Conservation (phyloP, 768 basidiomycete species). For the Hypholoma fasciculare region DNA sequence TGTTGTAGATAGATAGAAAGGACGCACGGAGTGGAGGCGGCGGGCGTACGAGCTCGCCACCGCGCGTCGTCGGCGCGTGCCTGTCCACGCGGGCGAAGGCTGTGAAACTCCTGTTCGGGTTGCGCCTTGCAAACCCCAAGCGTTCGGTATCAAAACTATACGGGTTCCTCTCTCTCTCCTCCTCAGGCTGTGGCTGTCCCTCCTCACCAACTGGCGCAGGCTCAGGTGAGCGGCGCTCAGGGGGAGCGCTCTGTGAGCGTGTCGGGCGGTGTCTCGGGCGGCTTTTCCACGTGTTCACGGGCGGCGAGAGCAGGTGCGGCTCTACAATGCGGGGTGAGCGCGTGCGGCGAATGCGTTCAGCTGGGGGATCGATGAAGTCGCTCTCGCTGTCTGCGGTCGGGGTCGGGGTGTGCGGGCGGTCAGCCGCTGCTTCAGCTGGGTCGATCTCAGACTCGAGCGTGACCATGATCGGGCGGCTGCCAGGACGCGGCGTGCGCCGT, state of each 20-base stretch:
- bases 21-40: conserved; percentile 66
- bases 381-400: conserved; percentile 15
- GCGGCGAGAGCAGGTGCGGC: conserved; percentile 43
- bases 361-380: conserved; percentile 18
- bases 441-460: conserved; percentile 38
- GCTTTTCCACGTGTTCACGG: conserved; percentile 46
- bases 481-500: conserved; percentile 25
- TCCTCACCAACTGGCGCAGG: conserved; percentile 4
- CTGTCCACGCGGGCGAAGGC: conserved; percentile 24
- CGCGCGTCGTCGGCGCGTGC: conserved; percentile 24
- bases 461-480: conserved; percentile 39
- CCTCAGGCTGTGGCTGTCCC: neutral
- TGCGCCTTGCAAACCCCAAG: conserved; percentile 9
- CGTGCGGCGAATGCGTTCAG: conserved; percentile 15
- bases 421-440: conserved; percentile 16
- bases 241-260: conserved; percentile 50
- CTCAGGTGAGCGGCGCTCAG: conserved; percentile 28
- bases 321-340: conserved; percentile 23
- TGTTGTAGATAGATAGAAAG: neutral
- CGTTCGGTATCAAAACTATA: conserved; percentile 5
- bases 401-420: neutral
- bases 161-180: neutral
- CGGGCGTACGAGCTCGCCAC: conserved; percentile 55
- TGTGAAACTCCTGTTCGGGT: conserved; percentile 29
- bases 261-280: conserved; percentile 40